Base-by-base conservation (phyloP, 129 eudicot species). In the Artemisia annua region DNA sequence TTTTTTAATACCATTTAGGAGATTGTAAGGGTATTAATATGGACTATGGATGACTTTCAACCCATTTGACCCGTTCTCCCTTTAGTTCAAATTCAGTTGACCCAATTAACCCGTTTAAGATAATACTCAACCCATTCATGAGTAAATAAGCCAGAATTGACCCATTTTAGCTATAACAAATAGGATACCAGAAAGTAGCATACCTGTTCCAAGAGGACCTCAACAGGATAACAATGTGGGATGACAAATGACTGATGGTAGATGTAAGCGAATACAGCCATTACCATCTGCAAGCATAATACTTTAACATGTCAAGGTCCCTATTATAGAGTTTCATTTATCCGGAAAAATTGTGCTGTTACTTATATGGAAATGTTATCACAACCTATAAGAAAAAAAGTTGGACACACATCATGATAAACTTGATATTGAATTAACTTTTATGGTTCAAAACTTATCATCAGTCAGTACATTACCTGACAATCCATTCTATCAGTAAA, bases 401-500 rank as follows among this genome's bases (percentile, higher is more conserved):
- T 50, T 50, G 55, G 55, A 6, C 39, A 32, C 39, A 32, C 39
- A 5, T 32, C 6, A 5, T 32, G 39, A 32, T 32, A 32, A 32
- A 32, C 4, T 32, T 62, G 48, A 28, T 63, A 28, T 20, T 20
- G 13, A 15, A 32, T 32, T 5, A 63, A 18, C 19, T 30, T 63
- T 30, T 63, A 63, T 61, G 46, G 32, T 61, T 61, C 16, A 65
- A 65, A 43, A 48, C 3, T 32, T 48, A 48, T 48, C 44, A 43
- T 66, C 35, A 11, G 0, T 66, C 15, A 5, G 55, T 63, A 32
- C 70, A 67, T 46, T 73, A 91, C 95, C 97, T 91, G 95, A 86
- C 97, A 91, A 64, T 86, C 95, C 97, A 91, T 91, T 73, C 97
- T 79, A 74, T 91, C 95, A 7, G 97, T 91, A 55, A 91, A 79